These are phyloP conservation scores for Firmiana major DNA, from an alignment of 345 rosid species.

Conservation along the genomic window DNA sequence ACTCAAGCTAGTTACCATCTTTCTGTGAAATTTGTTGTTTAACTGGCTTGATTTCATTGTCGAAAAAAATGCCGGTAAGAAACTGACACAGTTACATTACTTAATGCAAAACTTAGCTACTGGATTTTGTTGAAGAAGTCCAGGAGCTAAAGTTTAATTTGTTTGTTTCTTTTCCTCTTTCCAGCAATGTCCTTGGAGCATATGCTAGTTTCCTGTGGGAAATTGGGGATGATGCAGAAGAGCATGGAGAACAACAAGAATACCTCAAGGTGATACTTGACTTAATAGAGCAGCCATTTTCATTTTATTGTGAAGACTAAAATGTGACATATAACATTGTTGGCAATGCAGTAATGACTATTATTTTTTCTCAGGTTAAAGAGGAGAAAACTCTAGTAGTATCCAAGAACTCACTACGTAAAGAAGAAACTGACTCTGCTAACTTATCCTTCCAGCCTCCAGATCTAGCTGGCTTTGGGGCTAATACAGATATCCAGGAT, in stretches of 20 bases:
- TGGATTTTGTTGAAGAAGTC: not conserved
- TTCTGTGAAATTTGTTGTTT: not conserved
- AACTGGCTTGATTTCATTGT: not conserved
- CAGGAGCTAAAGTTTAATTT: not conserved
- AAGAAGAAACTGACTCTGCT: conserved; percentile 3
- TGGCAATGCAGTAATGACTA: conserved; percentile 4
- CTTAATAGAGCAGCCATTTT: not conserved
- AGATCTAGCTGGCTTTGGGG: not conserved
- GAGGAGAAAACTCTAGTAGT: not conserved
- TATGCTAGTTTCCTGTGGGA: conserved; percentile 93
- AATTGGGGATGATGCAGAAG: conserved; percentile 41
- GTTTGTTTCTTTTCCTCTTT: conserved; percentile 11
- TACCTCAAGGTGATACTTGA: conserved; percentile 33
- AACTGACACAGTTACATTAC: not conserved
- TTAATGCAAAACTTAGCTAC: not conserved
- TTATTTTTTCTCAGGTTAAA: conserved; percentile 11
- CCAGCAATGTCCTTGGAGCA: conserved; percentile 70
- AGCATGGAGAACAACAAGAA: conserved; percentile 18
- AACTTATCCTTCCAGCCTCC: not conserved
- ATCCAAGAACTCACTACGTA: not conserved
- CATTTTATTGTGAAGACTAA: not conserved
- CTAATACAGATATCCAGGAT: not conserved
- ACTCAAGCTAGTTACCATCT: not conserved
- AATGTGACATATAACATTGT: not conserved
- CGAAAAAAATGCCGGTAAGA: not conserved